Evolutionary conservation across 352 stramenopile species (phyloP).

Genomic region (Peronospora farinosa): DNA sequence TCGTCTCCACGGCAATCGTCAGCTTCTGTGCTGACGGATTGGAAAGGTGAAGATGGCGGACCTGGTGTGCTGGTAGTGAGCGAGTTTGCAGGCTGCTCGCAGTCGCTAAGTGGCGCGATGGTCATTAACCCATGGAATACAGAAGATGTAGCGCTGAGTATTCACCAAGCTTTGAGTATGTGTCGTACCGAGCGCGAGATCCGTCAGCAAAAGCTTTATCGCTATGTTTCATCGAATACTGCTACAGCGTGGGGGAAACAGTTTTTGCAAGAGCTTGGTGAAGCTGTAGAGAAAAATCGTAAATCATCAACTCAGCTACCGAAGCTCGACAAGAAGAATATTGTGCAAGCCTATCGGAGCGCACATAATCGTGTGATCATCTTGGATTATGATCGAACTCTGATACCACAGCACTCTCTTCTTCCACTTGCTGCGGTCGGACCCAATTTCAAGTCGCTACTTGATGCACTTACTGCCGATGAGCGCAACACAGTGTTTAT

Average conservation of each 20-base stretch:
- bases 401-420: slow-evolving; percentile 70
- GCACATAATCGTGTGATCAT: slow-evolving; percentile 82
- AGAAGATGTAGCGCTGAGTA: slow-evolving; percentile 72
- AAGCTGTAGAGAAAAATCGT: slow-evolving; percentile 57
- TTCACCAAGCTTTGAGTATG: slow-evolving; percentile 83
- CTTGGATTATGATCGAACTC: slow-evolving; percentile 83
- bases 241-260: slow-evolving; percentile 75
- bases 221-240: slow-evolving; percentile 84
- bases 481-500: slow-evolving; percentile 76
- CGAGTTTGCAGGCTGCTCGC: slow-evolving; percentile 85
- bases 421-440: slow-evolving; percentile 72
- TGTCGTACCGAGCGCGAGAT: slow-evolving; percentile 78
- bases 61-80: slow-evolving; percentile 83
- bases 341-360: slow-evolving; percentile 60
- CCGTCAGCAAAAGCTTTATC: slow-evolving; percentile 86
- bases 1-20: slow-evolving; percentile 26
- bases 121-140: slow-evolving; percentile 87
- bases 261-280: slow-evolving; percentile 67
- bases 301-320: slow-evolving; percentile 44
- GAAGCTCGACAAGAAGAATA: slow-evolving; percentile 49
- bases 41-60: slow-evolving; percentile 71
- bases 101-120: slow-evolving; percentile 82
- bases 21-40: slow-evolving; percentile 52
- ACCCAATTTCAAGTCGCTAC: slow-evolving; percentile 65
- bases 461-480: slow-evolving; percentile 64